Base-by-base conservation (phyloP, 1,139 yeast genomes). In the Hyphopichia khmerensis region DNA sequence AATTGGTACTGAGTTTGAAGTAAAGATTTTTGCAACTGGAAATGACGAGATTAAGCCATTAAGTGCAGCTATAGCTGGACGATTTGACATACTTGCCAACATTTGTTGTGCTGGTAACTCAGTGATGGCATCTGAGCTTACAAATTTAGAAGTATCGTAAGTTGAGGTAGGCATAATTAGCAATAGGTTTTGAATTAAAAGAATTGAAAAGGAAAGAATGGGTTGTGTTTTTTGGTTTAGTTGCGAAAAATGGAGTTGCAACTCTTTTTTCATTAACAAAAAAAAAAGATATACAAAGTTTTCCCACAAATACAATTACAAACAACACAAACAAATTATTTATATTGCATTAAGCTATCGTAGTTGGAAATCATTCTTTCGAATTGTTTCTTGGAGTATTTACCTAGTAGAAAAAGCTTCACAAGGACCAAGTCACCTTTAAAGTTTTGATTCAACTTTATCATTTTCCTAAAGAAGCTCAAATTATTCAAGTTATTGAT, bases 11-110 rank as follows among this genome's bases (percentile, higher is more conserved):
- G 82, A 80, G 56, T 79, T 79, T 19, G 84, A 76, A 9, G 81
- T 74, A 57, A 81, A 77, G 35, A 78, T 65, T 57, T 80, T 79
- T 42, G 76, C 74, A 21, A 76, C 70, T 9, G 87, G 85, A 54
- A 78, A 72, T n/a, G 84, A 77, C 13, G 83, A 77, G 32, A 80
- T 59, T 52, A 81, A 65, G 7, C 85, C 84, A 43, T 79, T 79
- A 41, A 80, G 54, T 4, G 87, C 85, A 17, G 81, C 78, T 37
- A 81, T 60, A 3, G 84, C 84, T 1, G 86, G 85, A 48, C 69
- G 69, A 39, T 76, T 70, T 40, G 80, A 69, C 47, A 79, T 48
- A 45, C 56, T 62, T 23, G 77, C 77, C 39, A 72, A 65, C 58
- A 64, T 69, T 23, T 65, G 63, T 57, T 72, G 77, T 40, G 71